phyloP scores from a whole-genome alignment of 768 basidiomycete species.

The Xanthoconium purpureum region DNA sequence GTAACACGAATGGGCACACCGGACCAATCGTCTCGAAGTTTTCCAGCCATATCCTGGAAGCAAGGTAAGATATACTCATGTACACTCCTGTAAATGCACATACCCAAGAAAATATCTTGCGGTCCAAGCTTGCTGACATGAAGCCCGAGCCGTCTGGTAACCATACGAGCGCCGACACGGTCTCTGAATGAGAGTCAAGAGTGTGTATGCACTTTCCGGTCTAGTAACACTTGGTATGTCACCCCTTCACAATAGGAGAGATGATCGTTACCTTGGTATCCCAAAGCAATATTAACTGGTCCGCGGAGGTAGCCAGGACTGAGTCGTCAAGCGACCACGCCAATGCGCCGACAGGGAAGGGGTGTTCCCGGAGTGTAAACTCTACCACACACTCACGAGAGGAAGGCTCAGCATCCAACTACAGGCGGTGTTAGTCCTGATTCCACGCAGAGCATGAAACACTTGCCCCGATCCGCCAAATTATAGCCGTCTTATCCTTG shows the following conservation, averaged over 20 bases:
- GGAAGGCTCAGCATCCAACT: constrained; percentile 48
- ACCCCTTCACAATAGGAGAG: neutral
- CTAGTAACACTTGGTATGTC: constrained; percentile 38
- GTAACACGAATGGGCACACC: constrained; percentile 74
- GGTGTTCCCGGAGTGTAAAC: constrained; percentile 69
- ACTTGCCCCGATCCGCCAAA: constrained; percentile 84
- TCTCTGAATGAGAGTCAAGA: constrained; percentile 71
- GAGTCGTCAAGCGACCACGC: constrained; percentile 93
- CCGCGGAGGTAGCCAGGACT: constrained; percentile 78
- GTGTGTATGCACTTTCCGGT: constrained; percentile 69
- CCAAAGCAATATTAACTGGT: constrained; percentile 85
- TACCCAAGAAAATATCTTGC: constrained; percentile 83
- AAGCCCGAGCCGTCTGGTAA: constrained; percentile 87
- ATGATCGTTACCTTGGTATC: constrained; percentile 66
- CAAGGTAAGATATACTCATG: constrained; percentile 8
- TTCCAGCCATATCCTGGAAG: constrained; percentile 70
- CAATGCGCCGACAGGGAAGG: constrained; percentile 72
- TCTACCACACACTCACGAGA: constrained; percentile 59
- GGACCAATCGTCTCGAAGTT: constrained; percentile 65
- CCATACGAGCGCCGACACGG: constrained; percentile 85
- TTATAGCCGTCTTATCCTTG: constrained; percentile 82
- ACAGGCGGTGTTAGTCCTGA: constrained; percentile 8
- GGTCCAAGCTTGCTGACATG: constrained; percentile 84
- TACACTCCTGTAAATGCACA: constrained; percentile 20
- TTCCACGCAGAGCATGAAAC: constrained; percentile 4